Evolutionary conservation across 352 stramenopile species (phyloP).

Genomic region (Blastocystis sp.): DNA sequence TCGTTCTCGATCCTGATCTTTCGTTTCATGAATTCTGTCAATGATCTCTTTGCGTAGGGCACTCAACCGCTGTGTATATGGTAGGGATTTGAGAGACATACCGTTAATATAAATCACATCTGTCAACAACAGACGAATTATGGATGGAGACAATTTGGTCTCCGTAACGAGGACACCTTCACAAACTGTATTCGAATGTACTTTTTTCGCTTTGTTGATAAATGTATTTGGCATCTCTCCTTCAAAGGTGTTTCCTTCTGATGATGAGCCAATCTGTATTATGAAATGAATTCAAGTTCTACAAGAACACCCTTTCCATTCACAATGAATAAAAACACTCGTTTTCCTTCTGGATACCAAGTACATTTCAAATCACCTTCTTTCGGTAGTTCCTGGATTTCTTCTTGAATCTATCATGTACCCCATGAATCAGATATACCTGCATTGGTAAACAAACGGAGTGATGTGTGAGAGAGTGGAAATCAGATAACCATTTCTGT

Average conservation of each 20-base stretch:
- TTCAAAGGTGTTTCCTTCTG: not conserved
- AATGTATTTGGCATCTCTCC: slow-evolving; percentile 30
- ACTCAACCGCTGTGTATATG: not conserved
- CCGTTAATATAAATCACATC: slow-evolving; percentile 53
- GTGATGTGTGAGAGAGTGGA: slow-evolving; percentile 15
- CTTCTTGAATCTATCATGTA: not conserved
- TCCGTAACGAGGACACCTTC: slow-evolving; percentile 24
- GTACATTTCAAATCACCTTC: not conserved
- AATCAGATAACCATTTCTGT: not conserved
- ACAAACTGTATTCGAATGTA: slow-evolving; percentile 22
- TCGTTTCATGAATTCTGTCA: slow-evolving; percentile 1
- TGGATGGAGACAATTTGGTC: not conserved
- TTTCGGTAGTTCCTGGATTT: not conserved
- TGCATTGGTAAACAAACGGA: slow-evolving; percentile 36
- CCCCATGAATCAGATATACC: not conserved
- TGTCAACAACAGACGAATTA: not conserved
- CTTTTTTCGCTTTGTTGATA: not conserved
- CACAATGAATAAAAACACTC: slow-evolving; percentile 25
- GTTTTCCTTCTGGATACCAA: slow-evolving; percentile 24
- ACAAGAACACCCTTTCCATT: slow-evolving; percentile 42
- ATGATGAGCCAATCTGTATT: not conserved
- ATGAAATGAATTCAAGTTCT: not conserved
- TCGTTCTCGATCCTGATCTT: not conserved
- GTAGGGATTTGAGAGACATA: slow-evolving; percentile 43
- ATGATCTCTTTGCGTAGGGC: slow-evolving; percentile 33